phyloP scores from a whole-genome alignment of 2,329 filamentous ascomycete genomes.

The Fusarium xylarioides region DNA sequence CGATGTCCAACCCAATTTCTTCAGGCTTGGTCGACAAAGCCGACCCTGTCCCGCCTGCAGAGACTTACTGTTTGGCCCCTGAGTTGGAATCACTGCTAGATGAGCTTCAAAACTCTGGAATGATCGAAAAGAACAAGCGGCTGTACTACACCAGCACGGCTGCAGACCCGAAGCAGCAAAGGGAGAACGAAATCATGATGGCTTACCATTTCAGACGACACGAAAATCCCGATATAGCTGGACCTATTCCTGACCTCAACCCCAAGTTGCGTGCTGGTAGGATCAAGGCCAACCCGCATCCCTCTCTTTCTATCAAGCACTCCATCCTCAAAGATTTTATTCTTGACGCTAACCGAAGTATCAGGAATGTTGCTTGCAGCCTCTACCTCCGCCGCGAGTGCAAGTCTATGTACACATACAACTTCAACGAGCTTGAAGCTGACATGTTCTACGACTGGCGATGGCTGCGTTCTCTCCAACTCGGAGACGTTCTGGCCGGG shows the following conservation, averaged over 20 bases:
- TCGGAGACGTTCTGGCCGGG: fast-evolving
- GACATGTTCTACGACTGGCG: not conserved
- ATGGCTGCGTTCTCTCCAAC: fast-evolving
- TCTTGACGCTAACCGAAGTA: not conserved
- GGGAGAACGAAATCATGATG: not conserved
- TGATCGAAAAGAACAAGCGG: fast-evolving
- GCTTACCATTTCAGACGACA: not conserved
- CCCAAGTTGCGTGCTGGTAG: no score
- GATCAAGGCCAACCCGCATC: not conserved
- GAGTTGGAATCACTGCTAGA: not conserved
- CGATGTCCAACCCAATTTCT: fast-evolving
- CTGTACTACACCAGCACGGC: not conserved
- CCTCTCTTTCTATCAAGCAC: not conserved
- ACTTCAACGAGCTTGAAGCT: not conserved
- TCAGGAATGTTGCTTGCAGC: not conserved
- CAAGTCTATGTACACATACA: not conserved
- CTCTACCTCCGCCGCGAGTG: not conserved
- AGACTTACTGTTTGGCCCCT: not conserved
- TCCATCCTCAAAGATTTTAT: not conserved
- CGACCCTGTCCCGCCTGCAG: not conserved
- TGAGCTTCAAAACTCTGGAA: not conserved
- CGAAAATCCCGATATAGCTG: not conserved
- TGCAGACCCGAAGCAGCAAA: not conserved
- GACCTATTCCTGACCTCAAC: fast-evolving
- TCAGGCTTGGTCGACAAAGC: fast-evolving